Percentiles rank a stretch among this genome's conserved stretches.
phyloP scores from a whole-genome alignment of 2,329 filamentous ascomycete species.

The Phialemoniopsis sp. region DNA sequence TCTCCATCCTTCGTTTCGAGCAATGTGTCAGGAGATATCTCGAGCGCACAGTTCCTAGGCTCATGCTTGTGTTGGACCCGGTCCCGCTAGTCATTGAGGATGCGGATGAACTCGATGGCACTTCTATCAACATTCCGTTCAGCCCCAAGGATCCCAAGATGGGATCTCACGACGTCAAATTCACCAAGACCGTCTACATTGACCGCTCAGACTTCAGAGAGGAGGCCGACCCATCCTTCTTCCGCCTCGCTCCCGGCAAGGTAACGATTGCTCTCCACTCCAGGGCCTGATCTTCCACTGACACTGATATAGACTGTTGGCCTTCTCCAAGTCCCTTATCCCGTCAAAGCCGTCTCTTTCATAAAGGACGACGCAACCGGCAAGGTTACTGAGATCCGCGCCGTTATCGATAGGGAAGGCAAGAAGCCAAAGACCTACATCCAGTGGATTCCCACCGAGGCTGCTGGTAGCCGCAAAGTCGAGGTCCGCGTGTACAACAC shows the following conservation, averaged over 20 bases:
- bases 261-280: too few relatives aligned
- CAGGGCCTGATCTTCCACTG: too few relatives aligned
- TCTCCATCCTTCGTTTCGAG: conserved; percentile 80
- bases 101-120: conserved; percentile 59
- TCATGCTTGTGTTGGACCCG: conserved; percentile 88
- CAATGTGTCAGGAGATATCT: conserved; percentile 81
- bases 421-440: conserved; percentile 79
- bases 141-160: conserved; percentile 73
- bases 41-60: conserved; percentile 79
- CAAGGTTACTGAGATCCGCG: conserved; percentile 54
- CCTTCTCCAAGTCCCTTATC: conserved; percentile 65
- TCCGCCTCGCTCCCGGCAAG: conserved; percentile 72
- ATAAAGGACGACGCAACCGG: conserved; percentile 56
- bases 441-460: conserved; percentile 69
- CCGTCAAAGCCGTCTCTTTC: conserved; percentile 66
- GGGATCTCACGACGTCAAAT: conserved; percentile 54
- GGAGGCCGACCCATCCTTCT: conserved; percentile 68
- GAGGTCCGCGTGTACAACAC: conserved; percentile 77
- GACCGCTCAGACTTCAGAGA: conserved; percentile 77
- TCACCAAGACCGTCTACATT: conserved; percentile 81
- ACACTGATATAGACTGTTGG: conserved; percentile 49
- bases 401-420: conserved; percentile 65
- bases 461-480: conserved; percentile 59
- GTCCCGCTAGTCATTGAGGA: conserved; percentile 80
- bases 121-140: conserved; percentile 69